These are phyloP conservation scores for Hypericum perforatum DNA, from an alignment of 345 rosid species.

Conservation along the genomic window DNA sequence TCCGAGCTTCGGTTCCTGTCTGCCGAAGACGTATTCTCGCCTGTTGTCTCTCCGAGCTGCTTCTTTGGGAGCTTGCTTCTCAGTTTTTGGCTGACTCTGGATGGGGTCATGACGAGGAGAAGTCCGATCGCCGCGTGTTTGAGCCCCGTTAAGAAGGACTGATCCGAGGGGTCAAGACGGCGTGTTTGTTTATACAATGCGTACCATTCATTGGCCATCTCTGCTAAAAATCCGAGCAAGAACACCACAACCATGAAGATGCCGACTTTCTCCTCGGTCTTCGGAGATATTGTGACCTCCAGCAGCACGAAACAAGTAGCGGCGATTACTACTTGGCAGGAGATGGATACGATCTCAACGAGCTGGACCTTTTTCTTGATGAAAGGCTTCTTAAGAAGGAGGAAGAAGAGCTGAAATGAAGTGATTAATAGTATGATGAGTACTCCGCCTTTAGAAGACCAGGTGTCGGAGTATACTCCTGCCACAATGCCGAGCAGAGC, in stretches of 20 bases:
- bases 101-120: conserved; percentile 42
- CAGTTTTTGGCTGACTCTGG: conserved; percentile 30
- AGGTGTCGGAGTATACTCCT: conserved; percentile 44
- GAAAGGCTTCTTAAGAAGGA: conserved; percentile 83
- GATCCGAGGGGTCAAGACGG: conserved; percentile 39
- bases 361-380: conserved; percentile 84
- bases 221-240: conserved; percentile 51
- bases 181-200: conserved; percentile 59
- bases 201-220: conserved; percentile 58
- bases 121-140: conserved; percentile 57
- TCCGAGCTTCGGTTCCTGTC: conserved; percentile 44
- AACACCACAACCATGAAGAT: conserved; percentile 56
- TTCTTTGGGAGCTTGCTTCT: conserved; percentile 34
- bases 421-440: conserved; percentile 48
- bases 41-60: conserved; percentile 20
- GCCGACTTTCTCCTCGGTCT: conserved; percentile 40
- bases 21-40: conserved; percentile 24
- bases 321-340: conserved; percentile 50
- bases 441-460: conserved; percentile 42
- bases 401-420: conserved; percentile 77
- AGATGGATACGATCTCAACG: conserved; percentile 61
- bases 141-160: conserved; percentile 43
- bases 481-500: conserved; percentile 52
- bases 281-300: conserved; percentile 30
- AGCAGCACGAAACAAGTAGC: conserved; percentile 41